Percentiles rank a stretch among this genome's conserved stretches.
phyloP scores from a whole-genome alignment of 768 basidiomycete genomes.

The Trametes coccinea region DNA sequence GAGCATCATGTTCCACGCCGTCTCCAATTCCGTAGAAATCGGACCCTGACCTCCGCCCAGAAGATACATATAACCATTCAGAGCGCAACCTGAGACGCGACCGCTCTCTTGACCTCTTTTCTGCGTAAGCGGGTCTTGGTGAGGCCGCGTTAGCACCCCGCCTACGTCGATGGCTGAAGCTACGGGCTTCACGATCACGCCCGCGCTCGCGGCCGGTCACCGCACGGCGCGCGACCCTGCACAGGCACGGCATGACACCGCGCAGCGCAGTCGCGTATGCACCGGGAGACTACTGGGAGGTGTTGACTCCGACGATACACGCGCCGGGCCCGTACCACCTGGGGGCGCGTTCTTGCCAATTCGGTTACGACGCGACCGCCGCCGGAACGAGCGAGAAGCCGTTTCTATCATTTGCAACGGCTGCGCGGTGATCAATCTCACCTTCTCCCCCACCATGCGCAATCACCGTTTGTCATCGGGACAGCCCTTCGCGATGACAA shows the following conservation, averaged over 20 bases:
- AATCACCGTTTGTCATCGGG: conserved; percentile 2
- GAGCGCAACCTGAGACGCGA: conserved; percentile 1
- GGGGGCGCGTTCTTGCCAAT: conserved; percentile 1
- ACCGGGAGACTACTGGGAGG: background rate
- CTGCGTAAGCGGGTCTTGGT: background rate
- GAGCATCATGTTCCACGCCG: background rate
- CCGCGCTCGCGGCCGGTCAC: background rate
- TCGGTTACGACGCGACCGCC: background rate
- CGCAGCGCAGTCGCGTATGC: background rate
- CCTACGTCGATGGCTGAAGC: background rate
- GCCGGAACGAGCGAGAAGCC: background rate
- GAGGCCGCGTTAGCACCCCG: background rate
- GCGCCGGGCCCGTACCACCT: background rate
- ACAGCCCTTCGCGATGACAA: background rate
- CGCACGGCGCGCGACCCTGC: conserved; percentile 10
- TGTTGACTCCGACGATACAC: background rate
- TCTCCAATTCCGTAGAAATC: background rate
- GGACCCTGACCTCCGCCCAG: background rate
- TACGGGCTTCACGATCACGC: background rate
- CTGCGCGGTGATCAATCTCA: conserved; percentile 1
- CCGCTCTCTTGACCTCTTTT: background rate
- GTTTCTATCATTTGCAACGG: background rate
- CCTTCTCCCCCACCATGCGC: background rate
- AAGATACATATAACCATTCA: conserved; percentile 2
- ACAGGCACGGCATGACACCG: background rate